phyloP scores from a whole-genome alignment of 306 rosid species.

The Coriaria nepalensis region DNA sequence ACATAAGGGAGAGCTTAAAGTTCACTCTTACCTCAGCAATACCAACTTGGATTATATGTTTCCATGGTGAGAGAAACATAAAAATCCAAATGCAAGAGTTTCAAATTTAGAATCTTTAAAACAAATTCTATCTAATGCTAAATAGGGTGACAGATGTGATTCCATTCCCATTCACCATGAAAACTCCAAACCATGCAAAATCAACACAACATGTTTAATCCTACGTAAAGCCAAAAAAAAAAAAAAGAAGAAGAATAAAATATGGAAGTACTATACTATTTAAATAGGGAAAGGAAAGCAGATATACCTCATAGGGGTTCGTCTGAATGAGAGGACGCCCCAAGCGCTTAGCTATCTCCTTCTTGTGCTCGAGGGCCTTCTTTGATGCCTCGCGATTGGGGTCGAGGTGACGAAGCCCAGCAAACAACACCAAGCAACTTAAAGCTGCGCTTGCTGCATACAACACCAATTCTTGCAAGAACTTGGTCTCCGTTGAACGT shows the following conservation, averaged over 20 bases:
- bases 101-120: too few species aligned
- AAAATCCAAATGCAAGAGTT: too few species aligned
- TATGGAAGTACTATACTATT: too few species aligned
- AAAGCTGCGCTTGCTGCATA: slow-evolving; percentile 95
- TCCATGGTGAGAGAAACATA: too few species aligned
- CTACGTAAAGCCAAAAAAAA: background rate
- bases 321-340: slow-evolving; percentile 97
- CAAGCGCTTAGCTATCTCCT: slow-evolving; percentile 79
- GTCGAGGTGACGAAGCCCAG: slow-evolving; percentile 73
- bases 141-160: too few species aligned
- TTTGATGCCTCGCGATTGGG: slow-evolving; percentile 86
- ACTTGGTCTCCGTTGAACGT: slow-evolving; percentile 50
- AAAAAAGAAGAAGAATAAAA: background rate
- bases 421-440: slow-evolving; percentile 63
- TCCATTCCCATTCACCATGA: too few species aligned
- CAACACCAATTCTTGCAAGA: slow-evolving; percentile 52
- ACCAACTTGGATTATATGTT: too few species aligned
- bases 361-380: slow-evolving; percentile 78
- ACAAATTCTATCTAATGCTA: too few species aligned
- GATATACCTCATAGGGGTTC: slow-evolving; percentile 61
- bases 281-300: background rate
- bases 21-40: too few species aligned
- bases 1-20: too few species aligned
- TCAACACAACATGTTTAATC: background rate
- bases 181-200: too few species aligned